Evolutionary conservation across 164 flowering plant species (phyloP).

Genomic region (Magnolia officinalis): DNA sequence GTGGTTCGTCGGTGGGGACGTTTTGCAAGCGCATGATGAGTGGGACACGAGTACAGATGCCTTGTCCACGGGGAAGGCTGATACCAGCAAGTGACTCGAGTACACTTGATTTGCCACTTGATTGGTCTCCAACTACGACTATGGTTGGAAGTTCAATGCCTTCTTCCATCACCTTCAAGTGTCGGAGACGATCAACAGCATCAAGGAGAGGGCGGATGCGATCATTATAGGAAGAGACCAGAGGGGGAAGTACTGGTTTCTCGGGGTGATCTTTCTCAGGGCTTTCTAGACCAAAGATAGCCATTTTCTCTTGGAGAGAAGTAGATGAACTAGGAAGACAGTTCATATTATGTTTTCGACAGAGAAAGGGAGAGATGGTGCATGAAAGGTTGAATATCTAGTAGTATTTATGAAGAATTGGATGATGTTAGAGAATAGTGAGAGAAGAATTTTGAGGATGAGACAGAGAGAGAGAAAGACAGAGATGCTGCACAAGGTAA

Average conservation of each 20-base stretch:
- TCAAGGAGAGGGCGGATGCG: slow-evolving; percentile 15
- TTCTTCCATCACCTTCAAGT: slow-evolving; percentile 15
- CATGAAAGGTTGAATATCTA: too few species aligned
- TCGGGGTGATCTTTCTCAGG: background rate
- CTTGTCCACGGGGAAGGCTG: slow-evolving; percentile 18
- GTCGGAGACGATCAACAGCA: slow-evolving; percentile 10
- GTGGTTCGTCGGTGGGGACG: background rate
- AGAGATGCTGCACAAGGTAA: too few species aligned
- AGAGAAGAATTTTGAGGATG: too few species aligned
- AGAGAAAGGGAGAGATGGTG: too few species aligned
- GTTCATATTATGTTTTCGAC: too few species aligned
- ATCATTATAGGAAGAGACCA: slow-evolving; percentile 3
- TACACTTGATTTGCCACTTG: slow-evolving; percentile 17
- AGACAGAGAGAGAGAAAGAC: too few species aligned
- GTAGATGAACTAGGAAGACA: too few species aligned
- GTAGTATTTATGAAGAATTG: background rate
- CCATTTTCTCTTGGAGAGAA: too few species aligned
- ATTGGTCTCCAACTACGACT: slow-evolving; percentile 19
- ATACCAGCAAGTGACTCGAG: slow-evolving; percentile 18
- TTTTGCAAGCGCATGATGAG: slow-evolving; percentile 17
- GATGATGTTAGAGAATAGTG: slow-evolving; percentile 5
- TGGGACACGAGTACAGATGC: slow-evolving; percentile 21
- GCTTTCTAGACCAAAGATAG: too few species aligned
- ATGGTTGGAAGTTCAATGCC: slow-evolving; percentile 18
- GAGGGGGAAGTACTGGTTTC: background rate